Base-by-base conservation (phyloP, 1,284 basidiomycete genomes). In the Naganishia sp. region DNA sequence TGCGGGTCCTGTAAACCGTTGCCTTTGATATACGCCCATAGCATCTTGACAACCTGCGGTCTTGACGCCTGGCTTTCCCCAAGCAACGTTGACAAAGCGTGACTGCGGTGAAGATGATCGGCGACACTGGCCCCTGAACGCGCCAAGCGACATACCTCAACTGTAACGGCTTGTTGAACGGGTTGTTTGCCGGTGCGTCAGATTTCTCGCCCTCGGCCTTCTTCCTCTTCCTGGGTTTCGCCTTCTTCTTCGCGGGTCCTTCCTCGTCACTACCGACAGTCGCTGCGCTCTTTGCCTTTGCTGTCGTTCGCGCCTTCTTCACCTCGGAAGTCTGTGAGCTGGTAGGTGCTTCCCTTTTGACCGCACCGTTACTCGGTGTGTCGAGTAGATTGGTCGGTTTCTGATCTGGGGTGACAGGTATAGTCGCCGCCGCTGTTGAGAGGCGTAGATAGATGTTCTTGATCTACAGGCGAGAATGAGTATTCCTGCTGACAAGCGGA, bases 11-110 rank as follows among this genome's bases (percentile, higher is more conserved):
- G 83, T n/a, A 83, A 72, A 52, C 79, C 76, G 43, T 81, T 75
- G 23, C 70, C 77, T 70, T 84, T 84, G 72, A 84, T 80, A 69
- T 84, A 82, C 11, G 72, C 81, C 83, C 83, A 84, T n/a, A 84
- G 79, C 66, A 80, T 75, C 73, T 84, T 83, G 63, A 83, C 82
- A 9, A 80, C 78, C 66, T 81, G 81, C 2, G 82, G 82, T 43
- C 83, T 75, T 6, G 82, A 82, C 28, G 76, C 62, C 23, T 73
- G 67, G 1, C 69, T 64, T 55, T 76, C 75, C 18, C 74, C 73
- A 9, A 76, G 68, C 17, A 79, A 70, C 1, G 68, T 70, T 2
- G 72, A 67, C 17, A 80, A 72, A 1, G 74, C 68, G 45, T 75
- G 76, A 61, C 79, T 80, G 49, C 11, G 35, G 28, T 23, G 13